Evolutionary conservation across 495 filamentous ascomycete genomes (phyloP), one percentile per base, ranked within the genome.

Genomic region (Podospora pseudocomata): DNA sequence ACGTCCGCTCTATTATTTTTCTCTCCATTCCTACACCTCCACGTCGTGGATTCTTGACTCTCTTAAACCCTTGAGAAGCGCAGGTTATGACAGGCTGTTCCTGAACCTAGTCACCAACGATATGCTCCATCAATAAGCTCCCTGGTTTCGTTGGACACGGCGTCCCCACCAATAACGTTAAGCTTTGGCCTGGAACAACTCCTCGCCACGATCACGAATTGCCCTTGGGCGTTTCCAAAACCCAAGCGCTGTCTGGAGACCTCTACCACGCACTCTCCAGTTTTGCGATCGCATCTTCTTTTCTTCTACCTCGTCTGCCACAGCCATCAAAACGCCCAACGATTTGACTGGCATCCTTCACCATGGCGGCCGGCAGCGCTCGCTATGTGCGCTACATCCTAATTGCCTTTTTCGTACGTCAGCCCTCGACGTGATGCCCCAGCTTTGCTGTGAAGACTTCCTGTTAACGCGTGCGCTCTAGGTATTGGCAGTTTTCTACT

Each of bases 321-420:
- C 65, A 60, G 60, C 68, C 62, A 20, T 68, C 59, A 55, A 55
- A 18, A 30, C 67, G 65, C 68, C 58, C 77, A 83, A 62, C 69
- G 28, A 39, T 13, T 32, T 59, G 55, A 60, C 16, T 20, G 32
- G 27, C 27, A 53, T 6, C 32, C 11, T 49, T 20, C 54, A 68
- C 32, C 67, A 93, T 93, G 90, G 86, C 88, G 71, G 81, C 87
- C 54, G 83, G 88, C 67, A 86, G 85, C 62, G 85, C 85, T 68
- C 87, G 88, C 79, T 91, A 91, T 78, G 76, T 94, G 76, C 92
- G 96, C 77, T 97, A 98, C 80, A 88, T 97, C 71, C 80, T 97
- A 67, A 87, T 97, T 72, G 90, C 93, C 67, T 87, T 92, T 74
- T 88, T 96, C 71, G 95, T 98, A 81, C 76, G 91, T 83, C 56